phyloP scores from a whole-genome alignment of 495 filamentous ascomycete genomes.

The Aspergillus indologenus region DNA sequence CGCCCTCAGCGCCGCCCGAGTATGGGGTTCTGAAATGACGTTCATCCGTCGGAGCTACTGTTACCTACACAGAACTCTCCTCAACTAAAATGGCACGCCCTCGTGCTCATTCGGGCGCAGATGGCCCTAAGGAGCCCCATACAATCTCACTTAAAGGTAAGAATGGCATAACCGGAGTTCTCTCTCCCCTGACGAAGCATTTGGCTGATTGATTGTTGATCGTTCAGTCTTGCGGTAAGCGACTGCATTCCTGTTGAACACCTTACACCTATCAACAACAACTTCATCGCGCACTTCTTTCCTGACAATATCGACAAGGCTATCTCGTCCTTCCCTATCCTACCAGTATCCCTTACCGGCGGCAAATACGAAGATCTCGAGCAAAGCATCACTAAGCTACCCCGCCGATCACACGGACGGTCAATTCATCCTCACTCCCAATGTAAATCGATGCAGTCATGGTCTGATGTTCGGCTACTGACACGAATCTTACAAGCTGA shows the following conservation, averaged over 20 bases:
- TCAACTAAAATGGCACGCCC: constrained; percentile 37
- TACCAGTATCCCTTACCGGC: constrained; percentile 57
- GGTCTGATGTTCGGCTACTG: not conserved
- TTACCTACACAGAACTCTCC: not conserved
- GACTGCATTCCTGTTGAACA: constrained; percentile 2
- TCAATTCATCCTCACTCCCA: constrained; percentile 58
- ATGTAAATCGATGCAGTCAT: constrained; percentile 36
- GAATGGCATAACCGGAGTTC: constrained; percentile 2
- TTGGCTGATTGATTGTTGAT: constrained; percentile 24
- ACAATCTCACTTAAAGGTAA: constrained; percentile 79
- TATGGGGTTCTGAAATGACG: constrained; percentile 16
- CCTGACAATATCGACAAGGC: constrained; percentile 31
- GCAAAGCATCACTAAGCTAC: constrained; percentile 51
- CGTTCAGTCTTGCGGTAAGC: constrained; percentile 50
- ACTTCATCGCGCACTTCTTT: not conserved
- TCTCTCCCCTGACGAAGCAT: not conserved
- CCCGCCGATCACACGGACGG: constrained; percentile 46
- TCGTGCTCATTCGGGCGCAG: constrained; percentile 45
- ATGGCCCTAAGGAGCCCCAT: constrained; percentile 74
- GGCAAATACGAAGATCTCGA: constrained; percentile 46
- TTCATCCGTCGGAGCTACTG: not conserved
- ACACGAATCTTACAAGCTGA: constrained; percentile 50
- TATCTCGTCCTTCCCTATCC: constrained; percentile 55
- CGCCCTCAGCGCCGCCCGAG: no score
- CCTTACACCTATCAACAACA: not conserved